These are phyloP conservation scores for Chloranthus sessilifolius DNA, from an alignment of 164 flowering plant genomes.

Conservation along the genomic window DNA sequence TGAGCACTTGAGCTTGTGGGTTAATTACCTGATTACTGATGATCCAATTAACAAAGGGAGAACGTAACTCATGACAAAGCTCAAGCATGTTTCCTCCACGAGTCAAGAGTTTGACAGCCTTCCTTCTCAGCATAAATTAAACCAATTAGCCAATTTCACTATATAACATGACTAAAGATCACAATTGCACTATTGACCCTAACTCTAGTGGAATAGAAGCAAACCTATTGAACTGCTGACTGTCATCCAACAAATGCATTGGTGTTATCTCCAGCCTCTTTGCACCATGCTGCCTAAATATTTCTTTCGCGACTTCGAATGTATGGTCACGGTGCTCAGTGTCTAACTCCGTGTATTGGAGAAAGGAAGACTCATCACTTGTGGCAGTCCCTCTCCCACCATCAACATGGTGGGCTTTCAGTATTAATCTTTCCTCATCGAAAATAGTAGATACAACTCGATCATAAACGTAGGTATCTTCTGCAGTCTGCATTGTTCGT, in stretches of 20 bases:
- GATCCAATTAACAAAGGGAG: conserved; percentile 75
- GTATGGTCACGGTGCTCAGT: conserved; percentile 63
- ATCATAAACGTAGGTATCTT: conserved; percentile 72
- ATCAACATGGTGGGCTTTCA: conserved; percentile 41
- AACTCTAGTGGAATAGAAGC: conserved; percentile 7
- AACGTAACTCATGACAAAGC: conserved; percentile 83
- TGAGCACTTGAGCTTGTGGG: too few relatives aligned
- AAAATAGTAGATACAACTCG: conserved; percentile 78
- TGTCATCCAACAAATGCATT: conserved; percentile 57
- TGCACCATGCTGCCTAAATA: conserved; percentile 71
- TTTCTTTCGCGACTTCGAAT: conserved; percentile 48
- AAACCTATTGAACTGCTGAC: conserved; percentile 49
- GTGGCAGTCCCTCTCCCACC: conserved; percentile 28
- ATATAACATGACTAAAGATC: not conserved
- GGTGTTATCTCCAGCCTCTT: conserved; percentile 68
- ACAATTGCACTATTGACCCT: not conserved
- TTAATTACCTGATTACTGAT: conserved; percentile 53
- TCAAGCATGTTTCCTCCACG: conserved; percentile 87
- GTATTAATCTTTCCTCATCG: conserved; percentile 47
- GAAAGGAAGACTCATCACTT: conserved; percentile 33
- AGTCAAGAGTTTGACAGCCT: conserved; percentile 70
- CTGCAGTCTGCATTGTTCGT: conserved; percentile 68
- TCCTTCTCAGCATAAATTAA: conserved; percentile 36
- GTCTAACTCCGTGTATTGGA: conserved; percentile 45
- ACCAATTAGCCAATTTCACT: conserved; percentile 5